Base-by-base conservation (phyloP, 192 early-diverging fungal species). In the Rhizophagus clarus region DNA sequence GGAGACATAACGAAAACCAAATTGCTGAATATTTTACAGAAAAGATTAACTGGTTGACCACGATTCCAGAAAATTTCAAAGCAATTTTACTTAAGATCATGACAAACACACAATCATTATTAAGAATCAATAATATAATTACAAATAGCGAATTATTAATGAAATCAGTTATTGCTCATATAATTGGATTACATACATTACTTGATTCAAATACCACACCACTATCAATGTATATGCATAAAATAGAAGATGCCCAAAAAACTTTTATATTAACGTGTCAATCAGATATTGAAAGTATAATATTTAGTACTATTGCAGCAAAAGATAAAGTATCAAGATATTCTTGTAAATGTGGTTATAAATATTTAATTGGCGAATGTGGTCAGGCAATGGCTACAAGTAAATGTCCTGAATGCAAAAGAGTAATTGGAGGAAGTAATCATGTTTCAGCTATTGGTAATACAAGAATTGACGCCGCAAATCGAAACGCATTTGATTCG, bases 81-180 rank as follows among this genome's bases (percentile, higher is more conserved):
- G 12, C 5, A 11, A 20, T 6, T 20, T 7, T 56, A 22, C 1
- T 22, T 22, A 56, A 56, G 1, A 22, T 67, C 6, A 31, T 67
- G 2, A 5, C 8, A 17, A 73, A 79, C n/a, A 7, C n/a, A 0
- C 22, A 79, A 31, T 34, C 67, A 8, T 22, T 79, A 29, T 14
- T 79, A 7, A 22, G 6, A 22, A 1, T 79, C 17, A 11, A 31
- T 12, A 14, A 22, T 11, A 7, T 40, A 5, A 37, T 29, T 40
- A 6, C 12, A 17, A 47, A 72, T 34, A 40, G 7, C 2, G 68
- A 34, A 24, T 74, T 79, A 69, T 37, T 79, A 70, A 79, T 79
- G 15, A 34, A 74, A 76, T 79, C 70, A 7, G 77, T 79, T 31
- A 32, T 79, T 9, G 32, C 22, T 26, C 77, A 79, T 22, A 32